Percentiles rank a stretch among this genome's conserved stretches.
phyloP scores from a whole-genome alignment of 345 rosid species.

The Hypericum perforatum region DNA sequence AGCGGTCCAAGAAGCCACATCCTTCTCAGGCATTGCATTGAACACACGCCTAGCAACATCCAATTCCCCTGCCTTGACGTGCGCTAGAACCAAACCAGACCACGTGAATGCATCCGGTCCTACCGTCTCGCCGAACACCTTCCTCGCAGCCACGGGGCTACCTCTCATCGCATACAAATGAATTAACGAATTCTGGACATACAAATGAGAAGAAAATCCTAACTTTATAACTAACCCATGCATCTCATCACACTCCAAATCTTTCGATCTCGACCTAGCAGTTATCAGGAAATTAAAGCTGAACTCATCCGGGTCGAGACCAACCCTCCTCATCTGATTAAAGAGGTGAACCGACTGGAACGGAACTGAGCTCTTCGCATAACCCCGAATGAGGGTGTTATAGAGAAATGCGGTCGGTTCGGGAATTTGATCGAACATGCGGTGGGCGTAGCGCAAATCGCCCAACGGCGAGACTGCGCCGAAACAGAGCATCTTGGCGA shows the following conservation, averaged over 20 bases:
- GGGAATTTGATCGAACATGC: slow-evolving; percentile 22
- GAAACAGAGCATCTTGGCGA: slow-evolving; percentile 6
- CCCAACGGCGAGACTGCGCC: slow-evolving; percentile 12
- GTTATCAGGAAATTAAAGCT: slow-evolving; percentile 23
- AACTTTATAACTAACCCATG: slow-evolving; percentile 22
- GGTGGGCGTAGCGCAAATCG: slow-evolving; percentile 18
- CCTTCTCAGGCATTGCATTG: slow-evolving; percentile 19
- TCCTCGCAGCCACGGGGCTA: slow-evolving; percentile 8
- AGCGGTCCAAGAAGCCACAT: slow-evolving; percentile 22
- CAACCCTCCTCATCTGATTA: slow-evolving; percentile 20
- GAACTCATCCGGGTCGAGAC: slow-evolving; percentile 19
- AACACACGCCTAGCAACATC: slow-evolving; percentile 20
- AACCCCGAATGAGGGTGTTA: slow-evolving; percentile 22
- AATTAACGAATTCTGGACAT: slow-evolving; percentile 26
- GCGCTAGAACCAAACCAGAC: slow-evolving; percentile 20
- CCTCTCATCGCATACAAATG: slow-evolving; percentile 22
- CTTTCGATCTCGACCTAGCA: slow-evolving; percentile 15
- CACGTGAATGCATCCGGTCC: slow-evolving; percentile 21
- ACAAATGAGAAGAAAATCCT: slow-evolving; percentile 19
- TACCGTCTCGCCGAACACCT: slow-evolving; percentile 15
- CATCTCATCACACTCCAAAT: slow-evolving; percentile 14
- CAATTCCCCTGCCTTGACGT: slow-evolving; percentile 15
- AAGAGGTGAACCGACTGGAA: slow-evolving; percentile 7
- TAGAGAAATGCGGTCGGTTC: slow-evolving; percentile 19
- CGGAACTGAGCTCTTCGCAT: slow-evolving; percentile 16